These are phyloP conservation scores for Citrus australasica DNA, from an alignment of 345 rosid species.

Conservation along the genomic window DNA sequence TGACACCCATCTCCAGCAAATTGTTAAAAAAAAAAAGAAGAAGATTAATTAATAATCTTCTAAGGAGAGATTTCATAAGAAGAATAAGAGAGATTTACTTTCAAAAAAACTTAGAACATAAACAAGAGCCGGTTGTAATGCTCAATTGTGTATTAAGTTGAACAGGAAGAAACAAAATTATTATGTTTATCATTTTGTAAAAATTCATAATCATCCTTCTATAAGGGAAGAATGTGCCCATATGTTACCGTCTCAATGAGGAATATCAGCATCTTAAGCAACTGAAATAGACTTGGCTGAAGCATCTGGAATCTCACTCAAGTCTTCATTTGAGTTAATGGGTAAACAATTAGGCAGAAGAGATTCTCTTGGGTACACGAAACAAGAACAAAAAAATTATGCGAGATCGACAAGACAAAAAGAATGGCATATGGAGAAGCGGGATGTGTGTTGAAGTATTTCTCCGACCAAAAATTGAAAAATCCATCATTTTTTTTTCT, in stretches of 20 bases:
- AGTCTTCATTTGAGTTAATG: background rate
- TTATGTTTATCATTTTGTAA: background rate
- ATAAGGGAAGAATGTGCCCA: background rate
- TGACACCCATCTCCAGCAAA: too few species aligned
- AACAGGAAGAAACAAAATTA: background rate
- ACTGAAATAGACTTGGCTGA: background rate
- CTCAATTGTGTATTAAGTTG: background rate
- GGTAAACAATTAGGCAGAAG: background rate
- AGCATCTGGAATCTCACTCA: background rate
- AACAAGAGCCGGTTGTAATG: background rate
- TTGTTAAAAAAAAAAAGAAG: too few species aligned
- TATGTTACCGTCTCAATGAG: too few species aligned
- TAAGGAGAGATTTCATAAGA: too few species aligned
- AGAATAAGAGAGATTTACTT: too few species aligned
- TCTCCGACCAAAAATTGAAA: background rate
- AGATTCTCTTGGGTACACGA: background rate
- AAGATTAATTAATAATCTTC: too few species aligned
- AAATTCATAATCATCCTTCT: background rate
- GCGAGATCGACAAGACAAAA: background rate
- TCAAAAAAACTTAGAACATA: too few species aligned
- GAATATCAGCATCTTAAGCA: background rate
- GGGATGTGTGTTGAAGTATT: background rate
- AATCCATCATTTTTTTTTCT: background rate
- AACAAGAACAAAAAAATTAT: background rate
- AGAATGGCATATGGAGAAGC: background rate